Conservation (phyloP, 2,329 filamentous ascomycete genomes). For the Sclerotinia minor region DNA sequence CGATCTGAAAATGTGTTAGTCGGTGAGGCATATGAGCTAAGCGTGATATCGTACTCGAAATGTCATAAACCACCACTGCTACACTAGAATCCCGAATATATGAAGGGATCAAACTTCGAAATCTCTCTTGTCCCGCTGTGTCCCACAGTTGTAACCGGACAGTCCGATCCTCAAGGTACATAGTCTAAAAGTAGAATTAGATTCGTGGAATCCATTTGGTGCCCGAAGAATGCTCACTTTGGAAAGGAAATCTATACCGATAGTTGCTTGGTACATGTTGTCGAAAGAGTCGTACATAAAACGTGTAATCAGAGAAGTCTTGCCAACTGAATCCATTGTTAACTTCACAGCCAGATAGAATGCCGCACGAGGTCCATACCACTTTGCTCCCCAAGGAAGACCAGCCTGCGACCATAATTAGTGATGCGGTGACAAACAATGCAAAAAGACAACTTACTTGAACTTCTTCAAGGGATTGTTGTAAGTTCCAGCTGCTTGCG, state of each 20-base stretch:
- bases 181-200: conserved; percentile 62
- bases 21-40: not conserved
- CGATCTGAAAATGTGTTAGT: conserved; percentile 57
- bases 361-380: conserved; percentile 59
- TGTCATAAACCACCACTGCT: conserved; percentile 97
- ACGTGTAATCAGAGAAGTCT: conserved; percentile 96
- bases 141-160: conserved; percentile 98
- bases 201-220: conserved; percentile 15
- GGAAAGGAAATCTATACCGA: conserved; percentile 98
- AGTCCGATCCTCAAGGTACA: conserved; percentile 99
- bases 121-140: conserved; percentile 95
- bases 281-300: conserved; percentile 99
- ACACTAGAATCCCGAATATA: conserved; percentile 99
- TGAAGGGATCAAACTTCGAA: conserved; percentile 93
- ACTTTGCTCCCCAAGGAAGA: conserved; percentile 97
- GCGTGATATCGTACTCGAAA: conserved; percentile 67
- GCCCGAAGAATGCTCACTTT: conserved; percentile 63
- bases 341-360: conserved; percentile 24
- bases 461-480: conserved; percentile 99
- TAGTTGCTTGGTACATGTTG: conserved; percentile 99
- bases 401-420: conserved; percentile 61
- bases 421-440: conserved; percentile 19
- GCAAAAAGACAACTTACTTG: conserved; percentile 65
- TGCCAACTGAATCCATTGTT: conserved; percentile 70
- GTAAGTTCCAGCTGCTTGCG: conserved; percentile 82